Evolutionary conservation across 1,139 yeast genomes (phyloP).

Genomic region (Wickerhamomyces sp.): DNA sequence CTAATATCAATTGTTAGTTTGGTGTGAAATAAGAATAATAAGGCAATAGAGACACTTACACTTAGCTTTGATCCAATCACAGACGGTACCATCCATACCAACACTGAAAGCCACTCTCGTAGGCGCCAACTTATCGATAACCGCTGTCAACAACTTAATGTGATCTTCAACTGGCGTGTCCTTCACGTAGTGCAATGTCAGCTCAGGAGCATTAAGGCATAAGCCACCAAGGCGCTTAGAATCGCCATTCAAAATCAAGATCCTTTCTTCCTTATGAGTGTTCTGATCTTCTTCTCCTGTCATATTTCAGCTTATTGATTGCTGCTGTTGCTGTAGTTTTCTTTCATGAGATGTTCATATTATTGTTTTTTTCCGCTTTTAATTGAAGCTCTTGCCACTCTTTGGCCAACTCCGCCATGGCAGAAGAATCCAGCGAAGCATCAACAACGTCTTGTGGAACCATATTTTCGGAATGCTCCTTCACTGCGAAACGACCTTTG

Average conservation of each 20-base stretch:
- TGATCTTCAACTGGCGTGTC: no score
- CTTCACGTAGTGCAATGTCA: no score
- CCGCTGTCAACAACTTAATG: no score
- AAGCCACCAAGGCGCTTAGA: background rate
- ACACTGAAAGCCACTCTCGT: background rate
- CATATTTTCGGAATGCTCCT: conserved; percentile 83
- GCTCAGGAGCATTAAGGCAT: background rate
- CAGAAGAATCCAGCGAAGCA: conserved; percentile 61
- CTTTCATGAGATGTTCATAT: background rate
- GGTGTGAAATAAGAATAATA: no score
- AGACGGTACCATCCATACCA: background rate
- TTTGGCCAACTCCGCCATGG: conserved; percentile 59
- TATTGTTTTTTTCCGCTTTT: conserved; percentile 23
- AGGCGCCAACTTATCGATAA: background rate
- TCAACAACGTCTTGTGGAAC: conserved; percentile 90
- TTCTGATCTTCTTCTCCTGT: background rate
- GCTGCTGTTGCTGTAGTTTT: background rate
- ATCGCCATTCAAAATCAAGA: background rate
- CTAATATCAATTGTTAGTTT: no score
- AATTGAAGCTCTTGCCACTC: conserved; percentile 45
- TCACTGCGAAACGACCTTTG: conserved; percentile 67
- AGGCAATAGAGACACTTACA: background rate
- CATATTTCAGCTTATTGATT: background rate
- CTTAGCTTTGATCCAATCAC: background rate
- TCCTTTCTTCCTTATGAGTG: background rate